These are phyloP conservation scores for Chrysosporium queenslandicum DNA, from an alignment of 2,329 filamentous ascomycete genomes.

Conservation along the genomic window DNA sequence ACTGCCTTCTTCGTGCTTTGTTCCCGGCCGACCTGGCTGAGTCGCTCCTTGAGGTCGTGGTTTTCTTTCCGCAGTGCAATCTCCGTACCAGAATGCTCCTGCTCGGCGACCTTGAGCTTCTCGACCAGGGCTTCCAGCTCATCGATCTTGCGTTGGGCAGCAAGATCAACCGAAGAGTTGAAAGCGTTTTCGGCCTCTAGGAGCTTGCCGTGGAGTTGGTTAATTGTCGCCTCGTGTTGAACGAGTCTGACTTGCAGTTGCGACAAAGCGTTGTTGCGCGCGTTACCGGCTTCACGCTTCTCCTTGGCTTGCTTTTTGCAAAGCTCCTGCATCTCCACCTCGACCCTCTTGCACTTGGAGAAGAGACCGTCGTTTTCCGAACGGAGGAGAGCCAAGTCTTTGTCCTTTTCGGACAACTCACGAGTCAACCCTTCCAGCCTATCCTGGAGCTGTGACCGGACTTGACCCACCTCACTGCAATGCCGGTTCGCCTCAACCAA, in stretches of 20 bases:
- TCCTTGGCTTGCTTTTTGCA: not conserved
- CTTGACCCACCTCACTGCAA: not conserved
- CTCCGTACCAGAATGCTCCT: constrained; percentile 58
- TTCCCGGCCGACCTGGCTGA: constrained; percentile 2
- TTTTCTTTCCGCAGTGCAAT: constrained; percentile 3
- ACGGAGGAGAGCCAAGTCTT: not conserved
- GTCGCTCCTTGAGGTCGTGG: constrained; percentile 10
- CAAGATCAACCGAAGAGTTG: not conserved
- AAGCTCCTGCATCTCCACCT: constrained; percentile 2
- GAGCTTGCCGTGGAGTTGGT: constrained; percentile 5
- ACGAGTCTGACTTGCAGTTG: not conserved
- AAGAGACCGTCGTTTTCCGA: not conserved
- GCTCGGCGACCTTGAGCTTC: constrained; percentile 52
- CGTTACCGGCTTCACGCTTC: constrained; percentile 2
- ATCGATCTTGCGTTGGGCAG: not conserved
- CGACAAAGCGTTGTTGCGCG: not conserved
- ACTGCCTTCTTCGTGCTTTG: constrained; percentile 9
- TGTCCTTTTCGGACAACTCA: not conserved
- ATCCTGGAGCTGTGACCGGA: not conserved
- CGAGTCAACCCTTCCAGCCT: not conserved
- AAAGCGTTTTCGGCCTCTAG: not conserved
- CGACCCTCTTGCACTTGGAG: not conserved
- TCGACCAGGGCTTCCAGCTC: constrained; percentile 4
- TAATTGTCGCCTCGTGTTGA: not conserved
- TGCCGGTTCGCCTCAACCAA: not conserved